phyloP scores from a whole-genome alignment of 371 early-diverging fungal species.

The Rhizomucor pusillus region DNA sequence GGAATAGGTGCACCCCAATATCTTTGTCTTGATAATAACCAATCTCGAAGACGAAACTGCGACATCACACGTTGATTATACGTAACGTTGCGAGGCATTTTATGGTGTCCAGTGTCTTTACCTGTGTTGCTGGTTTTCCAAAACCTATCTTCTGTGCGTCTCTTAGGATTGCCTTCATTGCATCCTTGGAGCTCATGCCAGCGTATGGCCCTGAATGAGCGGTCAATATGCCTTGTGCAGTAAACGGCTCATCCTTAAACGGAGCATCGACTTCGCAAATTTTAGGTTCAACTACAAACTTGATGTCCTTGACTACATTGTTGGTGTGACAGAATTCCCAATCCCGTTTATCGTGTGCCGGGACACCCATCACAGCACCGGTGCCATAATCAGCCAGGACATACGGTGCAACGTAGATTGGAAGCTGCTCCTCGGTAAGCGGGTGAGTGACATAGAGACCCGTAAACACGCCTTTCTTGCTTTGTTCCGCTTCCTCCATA shows the following conservation, averaged over 20 bases:
- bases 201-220: conserved; percentile 52
- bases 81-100: too few species aligned
- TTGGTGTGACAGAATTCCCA: conserved; percentile 64
- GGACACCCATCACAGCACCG: conserved; percentile 89
- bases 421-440: conserved; percentile 57
- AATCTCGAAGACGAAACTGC: conserved; percentile 88
- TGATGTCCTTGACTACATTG: conserved; percentile 30
- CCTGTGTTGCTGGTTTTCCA: conserved; percentile 54
- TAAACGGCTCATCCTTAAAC: conserved; percentile 33
- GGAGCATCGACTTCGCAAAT: conserved; percentile 24
- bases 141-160: conserved; percentile 51
- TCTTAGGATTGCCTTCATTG: conserved; percentile 54
- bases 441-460: conserved; percentile 73
- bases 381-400: conserved; percentile 81
- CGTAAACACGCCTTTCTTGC: conserved; percentile 57
- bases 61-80: too few species aligned
- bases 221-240: conserved; percentile 60
- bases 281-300: conserved; percentile 51
- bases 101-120: too few species aligned
- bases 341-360: conserved; percentile 81
- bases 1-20: conserved; percentile 99
- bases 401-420: conserved; percentile 77
- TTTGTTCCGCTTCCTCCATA: conserved; percentile 47
- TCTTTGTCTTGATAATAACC: conserved; percentile 97
- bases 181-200: conserved; percentile 59